phyloP scores from a whole-genome alignment of 1,284 basidiomycete species.

The Paramarasmius palmivorus region DNA sequence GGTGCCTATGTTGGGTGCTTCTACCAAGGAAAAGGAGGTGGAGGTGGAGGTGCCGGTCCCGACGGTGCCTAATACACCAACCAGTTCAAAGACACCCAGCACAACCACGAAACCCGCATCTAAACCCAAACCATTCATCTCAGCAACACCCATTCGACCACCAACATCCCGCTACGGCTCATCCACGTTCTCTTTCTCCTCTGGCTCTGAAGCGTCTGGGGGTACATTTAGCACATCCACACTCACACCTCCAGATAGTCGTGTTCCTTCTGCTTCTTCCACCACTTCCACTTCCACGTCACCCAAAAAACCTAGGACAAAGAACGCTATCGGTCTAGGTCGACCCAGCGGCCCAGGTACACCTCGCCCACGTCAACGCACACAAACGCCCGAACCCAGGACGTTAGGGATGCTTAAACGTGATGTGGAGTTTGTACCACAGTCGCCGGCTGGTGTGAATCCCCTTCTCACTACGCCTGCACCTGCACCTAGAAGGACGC shows the following conservation, averaged over 20 bases:
- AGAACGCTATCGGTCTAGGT: too few relatives aligned
- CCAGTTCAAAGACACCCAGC: slow-evolving; percentile 4
- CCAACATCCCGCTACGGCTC: slow-evolving; percentile 28
- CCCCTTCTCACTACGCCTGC: neutral
- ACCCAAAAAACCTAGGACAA: slow-evolving; percentile 21
- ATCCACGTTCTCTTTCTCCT: slow-evolving; percentile 34
- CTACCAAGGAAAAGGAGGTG: too few relatives aligned
- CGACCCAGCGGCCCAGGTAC: neutral
- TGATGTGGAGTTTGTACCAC: slow-evolving; percentile 71
- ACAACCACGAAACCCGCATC: slow-evolving; percentile 1
- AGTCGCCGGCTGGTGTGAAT: slow-evolving; percentile 48
- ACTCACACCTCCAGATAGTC: neutral
- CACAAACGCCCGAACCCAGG: slow-evolving; percentile 33
- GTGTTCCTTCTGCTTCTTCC: slow-evolving; percentile 22
- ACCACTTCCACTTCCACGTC: slow-evolving; percentile 18
- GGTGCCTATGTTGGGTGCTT: neutral
- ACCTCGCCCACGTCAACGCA: slow-evolving; percentile 19
- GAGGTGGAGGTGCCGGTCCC: too few relatives aligned
- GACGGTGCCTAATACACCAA: too few relatives aligned
- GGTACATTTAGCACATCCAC: slow-evolving; percentile 11
- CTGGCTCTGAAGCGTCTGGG: slow-evolving; percentile 27
- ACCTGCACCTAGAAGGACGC: neutral
- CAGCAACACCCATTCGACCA: slow-evolving; percentile 9
- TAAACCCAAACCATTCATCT: slow-evolving; percentile 21
- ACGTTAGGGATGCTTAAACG: slow-evolving; percentile 63